Conservation (phyloP, 1,139 yeast genomes). For the Diutina catenulata region DNA sequence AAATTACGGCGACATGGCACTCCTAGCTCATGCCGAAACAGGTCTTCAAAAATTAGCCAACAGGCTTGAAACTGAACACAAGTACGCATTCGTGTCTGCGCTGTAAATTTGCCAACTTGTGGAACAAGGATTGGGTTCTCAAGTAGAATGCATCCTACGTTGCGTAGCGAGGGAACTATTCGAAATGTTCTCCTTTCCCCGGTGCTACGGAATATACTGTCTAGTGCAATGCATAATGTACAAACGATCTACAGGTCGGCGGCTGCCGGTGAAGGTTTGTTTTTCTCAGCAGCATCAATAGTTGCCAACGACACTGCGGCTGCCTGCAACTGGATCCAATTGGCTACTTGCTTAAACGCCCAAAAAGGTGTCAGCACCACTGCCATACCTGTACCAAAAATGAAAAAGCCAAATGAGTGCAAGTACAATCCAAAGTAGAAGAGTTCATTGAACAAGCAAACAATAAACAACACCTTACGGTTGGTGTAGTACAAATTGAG, state of each 20-base stretch:
- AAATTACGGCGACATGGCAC: not conserved
- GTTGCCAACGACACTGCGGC: constrained; percentile 79
- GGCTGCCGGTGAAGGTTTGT: too few relatives aligned
- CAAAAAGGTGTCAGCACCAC: constrained; percentile 72
- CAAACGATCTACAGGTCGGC: too few relatives aligned
- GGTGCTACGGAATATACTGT: too few relatives aligned
- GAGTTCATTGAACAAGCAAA: constrained; percentile 87
- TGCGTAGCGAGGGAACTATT: too few relatives aligned
- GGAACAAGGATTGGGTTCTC: too few relatives aligned
- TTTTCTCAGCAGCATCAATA: constrained; percentile 56
- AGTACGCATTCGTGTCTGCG: too few relatives aligned
- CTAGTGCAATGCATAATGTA: too few relatives aligned
- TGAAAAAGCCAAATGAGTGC: constrained; percentile 51
- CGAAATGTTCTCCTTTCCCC: too few relatives aligned
- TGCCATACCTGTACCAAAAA: constrained; percentile 58
- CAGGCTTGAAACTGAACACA: too few relatives aligned
- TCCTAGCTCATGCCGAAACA: not conserved
- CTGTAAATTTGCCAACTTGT: too few relatives aligned
- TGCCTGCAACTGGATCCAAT: constrained; percentile 74
- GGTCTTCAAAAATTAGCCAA: not conserved
- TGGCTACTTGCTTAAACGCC: constrained; percentile 84
- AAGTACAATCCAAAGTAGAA: constrained; percentile 86
- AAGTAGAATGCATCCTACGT: too few relatives aligned
- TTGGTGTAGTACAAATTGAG: constrained; percentile 80
- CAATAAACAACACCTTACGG: constrained; percentile 69